Evolutionary conservation across 805 yeast species (phyloP).

Genomic region (Barnettozyma botsteinii): DNA sequence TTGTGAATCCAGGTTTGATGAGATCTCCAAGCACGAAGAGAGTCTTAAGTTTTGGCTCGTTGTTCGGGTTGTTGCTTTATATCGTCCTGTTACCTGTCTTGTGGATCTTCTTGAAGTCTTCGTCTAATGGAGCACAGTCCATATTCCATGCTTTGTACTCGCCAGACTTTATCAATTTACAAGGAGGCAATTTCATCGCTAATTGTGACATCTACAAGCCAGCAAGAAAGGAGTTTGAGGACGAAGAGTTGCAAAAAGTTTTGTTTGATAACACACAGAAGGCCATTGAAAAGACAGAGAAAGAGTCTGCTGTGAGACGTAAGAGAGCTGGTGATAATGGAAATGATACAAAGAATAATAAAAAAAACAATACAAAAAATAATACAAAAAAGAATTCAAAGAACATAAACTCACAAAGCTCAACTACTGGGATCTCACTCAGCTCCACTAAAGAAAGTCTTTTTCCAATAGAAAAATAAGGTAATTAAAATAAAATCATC

Average conservation of each 20-base stretch:
- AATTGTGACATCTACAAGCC: constrained; percentile 58
- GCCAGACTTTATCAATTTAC: constrained; percentile 58
- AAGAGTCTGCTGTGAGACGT: constrained; percentile 61
- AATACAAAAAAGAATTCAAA: background rate
- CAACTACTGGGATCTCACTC: background rate
- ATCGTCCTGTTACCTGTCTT: constrained; percentile 71
- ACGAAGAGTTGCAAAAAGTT: constrained; percentile 51
- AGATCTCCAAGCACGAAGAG: constrained; percentile 83
- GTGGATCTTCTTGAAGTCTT: constrained; percentile 75
- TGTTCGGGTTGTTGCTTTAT: constrained; percentile 58
- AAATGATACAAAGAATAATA: no score
- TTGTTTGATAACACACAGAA: constrained; percentile 58
- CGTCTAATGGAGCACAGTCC: constrained; percentile 76
- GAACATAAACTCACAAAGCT: no score
- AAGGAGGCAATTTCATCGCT: constrained; percentile 66
- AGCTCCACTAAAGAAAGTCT: background rate
- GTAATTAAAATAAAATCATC: no score
- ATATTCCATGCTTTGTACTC: constrained; percentile 61
- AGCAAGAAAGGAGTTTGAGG: constrained; percentile 59
- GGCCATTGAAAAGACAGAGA: constrained; percentile 57
- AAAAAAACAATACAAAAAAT: no score
- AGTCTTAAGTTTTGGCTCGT: constrained; percentile 67
- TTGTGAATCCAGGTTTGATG: constrained; percentile 91
- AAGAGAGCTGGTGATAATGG: constrained; percentile 28
- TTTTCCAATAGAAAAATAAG: background rate